Evolutionary conservation across 2,329 filamentous ascomycete species (phyloP), one percentile per base, ranked within the genome.

Genomic region (Zymoseptoria tritici): DNA sequence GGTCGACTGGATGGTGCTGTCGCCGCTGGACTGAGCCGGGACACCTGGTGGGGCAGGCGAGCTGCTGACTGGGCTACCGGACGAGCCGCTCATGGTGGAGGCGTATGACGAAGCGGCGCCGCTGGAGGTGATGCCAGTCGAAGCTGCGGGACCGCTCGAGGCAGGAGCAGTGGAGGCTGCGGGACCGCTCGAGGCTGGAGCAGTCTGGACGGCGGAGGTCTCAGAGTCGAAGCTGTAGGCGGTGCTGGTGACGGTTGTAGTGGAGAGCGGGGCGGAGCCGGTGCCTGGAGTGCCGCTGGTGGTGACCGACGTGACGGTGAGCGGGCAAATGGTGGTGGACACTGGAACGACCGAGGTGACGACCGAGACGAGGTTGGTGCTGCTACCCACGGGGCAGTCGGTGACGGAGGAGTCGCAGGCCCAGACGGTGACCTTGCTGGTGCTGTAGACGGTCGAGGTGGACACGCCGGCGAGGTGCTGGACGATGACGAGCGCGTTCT

Each of bases 311-410:
- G 73, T 70, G 57, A 71, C 54, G 16, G 74, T 76, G 57, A 73
- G 66, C 29, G 76, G 73, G 70, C 77, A 79, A 68, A 79, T 70
- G 49, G 77, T 79, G 59, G 77, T 80, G 51, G 73, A 75, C 51
- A 74, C 66, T 51, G 73, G 68, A 55, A 77, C 64, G 61, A 74
- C 70, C 52, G 74, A 72, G 22, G 77, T 79, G 61, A 75, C 63
- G 54, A 73, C 67, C 8, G 71, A 68, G 20, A 72, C 70, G 36
- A 20, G n/a, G 36, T 42, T 21, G 21, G 68, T 68, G 52, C 70
- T 58, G 31, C 57, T 58, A 49, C 60, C 66, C 49, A 67, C 66
- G 31, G 76, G 76, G 63, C 77, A 79, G 64, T 72, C 67, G 56
- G 71, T 73, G 53, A 76, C 72, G 52, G 65, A 68, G 20, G 74